These are phyloP conservation scores for Trichoderma orchidacearum DNA, from an alignment of 495 filamentous ascomycete species.

Conservation along the genomic window DNA sequence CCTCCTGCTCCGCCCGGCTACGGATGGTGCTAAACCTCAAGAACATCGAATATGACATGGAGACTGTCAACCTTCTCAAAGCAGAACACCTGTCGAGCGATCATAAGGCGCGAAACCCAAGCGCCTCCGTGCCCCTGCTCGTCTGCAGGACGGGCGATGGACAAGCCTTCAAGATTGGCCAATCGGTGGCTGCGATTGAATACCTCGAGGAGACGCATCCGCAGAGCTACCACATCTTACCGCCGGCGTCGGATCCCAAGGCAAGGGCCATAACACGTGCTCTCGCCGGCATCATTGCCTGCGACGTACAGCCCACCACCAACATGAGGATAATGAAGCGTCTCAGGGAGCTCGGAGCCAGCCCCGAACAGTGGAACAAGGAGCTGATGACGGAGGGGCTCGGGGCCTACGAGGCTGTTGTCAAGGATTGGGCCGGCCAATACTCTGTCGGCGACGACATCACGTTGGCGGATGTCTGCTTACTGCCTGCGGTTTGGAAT, in stretches of 20 bases:
- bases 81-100: conserved; percentile 22
- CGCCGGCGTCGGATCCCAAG: conserved; percentile 12
- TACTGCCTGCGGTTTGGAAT: conserved; percentile 37
- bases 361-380: conserved; percentile 1
- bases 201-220: conserved; percentile 37
- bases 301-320: conserved; percentile 6
- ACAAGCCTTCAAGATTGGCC: conserved; percentile 23
- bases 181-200: conserved; percentile 39
- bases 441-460: conserved; percentile 38
- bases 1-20: conserved; percentile 39
- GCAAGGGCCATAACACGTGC: conserved; percentile 46
- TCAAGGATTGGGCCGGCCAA: conserved; percentile 17
- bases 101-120: conserved; percentile 10
- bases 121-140: conserved; percentile 35
- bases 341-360: background rate
- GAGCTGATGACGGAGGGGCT: conserved; percentile 16
- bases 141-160: conserved; percentile 12
- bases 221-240: conserved; percentile 18
- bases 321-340: conserved; percentile 1
- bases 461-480: conserved; percentile 37
- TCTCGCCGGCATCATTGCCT: conserved; percentile 20
- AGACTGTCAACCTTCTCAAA: conserved; percentile 32
- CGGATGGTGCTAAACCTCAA: conserved; percentile 38
- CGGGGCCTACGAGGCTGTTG: conserved; percentile 29
- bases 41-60: conserved; percentile 23